Conservation (phyloP, 78 protist species). For the Acrasis kona region DNA sequence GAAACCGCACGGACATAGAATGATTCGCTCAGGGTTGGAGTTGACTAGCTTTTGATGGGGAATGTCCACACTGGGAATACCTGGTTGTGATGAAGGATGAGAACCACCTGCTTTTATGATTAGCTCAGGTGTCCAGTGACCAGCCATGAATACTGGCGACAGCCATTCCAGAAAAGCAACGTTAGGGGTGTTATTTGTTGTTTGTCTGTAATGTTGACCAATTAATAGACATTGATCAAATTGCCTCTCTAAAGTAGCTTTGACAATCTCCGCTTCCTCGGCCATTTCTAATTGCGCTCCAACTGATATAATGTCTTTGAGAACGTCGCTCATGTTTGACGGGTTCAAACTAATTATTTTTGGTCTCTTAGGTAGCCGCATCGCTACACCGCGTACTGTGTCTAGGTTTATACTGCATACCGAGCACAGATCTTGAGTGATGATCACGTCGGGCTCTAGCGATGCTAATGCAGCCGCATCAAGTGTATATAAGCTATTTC, state of each 20-base stretch:
- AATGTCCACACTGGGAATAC: not conserved
- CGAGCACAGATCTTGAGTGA: slow-evolving; percentile 35
- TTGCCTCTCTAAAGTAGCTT: not conserved
- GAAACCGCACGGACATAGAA: slow-evolving; percentile 27
- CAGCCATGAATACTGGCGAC: slow-evolving; percentile 28
- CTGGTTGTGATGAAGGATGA: slow-evolving; percentile 19
- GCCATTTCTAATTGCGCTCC: slow-evolving; percentile 22
- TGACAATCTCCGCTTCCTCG: not conserved
- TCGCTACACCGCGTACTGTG: slow-evolving; percentile 11
- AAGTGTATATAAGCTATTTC: slow-evolving; percentile 7
- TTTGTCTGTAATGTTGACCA: not conserved
- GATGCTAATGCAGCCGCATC: slow-evolving; percentile 8
- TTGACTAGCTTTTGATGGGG: not conserved
- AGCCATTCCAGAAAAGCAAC: slow-evolving; percentile 43
- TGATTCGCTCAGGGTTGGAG: slow-evolving; percentile 13
- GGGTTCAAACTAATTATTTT: slow-evolving; percentile 21
- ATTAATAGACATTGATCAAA: not conserved
- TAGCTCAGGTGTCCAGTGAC: slow-evolving; percentile 49
- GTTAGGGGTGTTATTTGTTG: not conserved
- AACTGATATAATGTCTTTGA: slow-evolving; percentile 3
- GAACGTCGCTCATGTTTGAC: slow-evolving; percentile 10
- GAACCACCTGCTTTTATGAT: slow-evolving; percentile 23
- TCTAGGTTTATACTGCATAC: slow-evolving; percentile 31
- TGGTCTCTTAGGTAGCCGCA: not conserved
- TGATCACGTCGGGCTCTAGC: slow-evolving; percentile 23